Evolutionary conservation across 139 green algal genomes (phyloP).

Genomic region (Coccomyxa sp.): DNA sequence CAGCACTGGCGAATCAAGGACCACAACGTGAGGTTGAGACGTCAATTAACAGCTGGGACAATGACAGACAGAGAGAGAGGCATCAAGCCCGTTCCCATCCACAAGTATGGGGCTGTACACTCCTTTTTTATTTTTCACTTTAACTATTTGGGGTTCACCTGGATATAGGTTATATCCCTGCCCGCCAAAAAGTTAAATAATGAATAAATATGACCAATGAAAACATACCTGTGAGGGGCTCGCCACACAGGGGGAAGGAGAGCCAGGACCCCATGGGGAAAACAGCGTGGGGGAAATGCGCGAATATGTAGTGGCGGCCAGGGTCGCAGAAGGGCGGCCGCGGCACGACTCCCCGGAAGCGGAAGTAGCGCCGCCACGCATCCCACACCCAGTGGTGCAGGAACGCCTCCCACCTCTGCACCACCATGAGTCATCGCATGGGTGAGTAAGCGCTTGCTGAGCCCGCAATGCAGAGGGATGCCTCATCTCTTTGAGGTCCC

Average conservation of each 20-base stretch:
- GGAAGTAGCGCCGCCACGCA: constrained; percentile 14
- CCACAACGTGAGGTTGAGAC: no score
- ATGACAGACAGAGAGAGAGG: no score
- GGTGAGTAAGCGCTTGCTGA: not conserved
- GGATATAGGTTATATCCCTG: no score
- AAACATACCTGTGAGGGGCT: not conserved
- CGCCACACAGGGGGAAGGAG: constrained; percentile 4
- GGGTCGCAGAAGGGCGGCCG: constrained; percentile 5
- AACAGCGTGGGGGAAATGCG: constrained; percentile 18
- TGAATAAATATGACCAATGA: no score
- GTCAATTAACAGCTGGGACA: no score
- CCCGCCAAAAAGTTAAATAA: no score
- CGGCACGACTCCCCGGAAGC: constrained; percentile 10
- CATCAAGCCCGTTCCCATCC: no score
- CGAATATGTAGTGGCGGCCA: constrained; percentile 13
- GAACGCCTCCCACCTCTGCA: not conserved
- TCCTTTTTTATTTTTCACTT: no score
- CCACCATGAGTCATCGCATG: not conserved
- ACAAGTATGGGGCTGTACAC: no score
- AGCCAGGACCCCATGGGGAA: constrained; percentile 4
- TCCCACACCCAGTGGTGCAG: constrained; percentile 4
- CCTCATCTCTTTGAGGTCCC: not conserved
- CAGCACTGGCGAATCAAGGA: no score
- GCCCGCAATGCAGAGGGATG: not conserved
- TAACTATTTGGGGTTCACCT: no score